Percentiles rank a stretch among this genome's conserved stretches.
Conservation (phyloP, 1,284 basidiomycete genomes). For the Heterobasidion annosum region DNA sequence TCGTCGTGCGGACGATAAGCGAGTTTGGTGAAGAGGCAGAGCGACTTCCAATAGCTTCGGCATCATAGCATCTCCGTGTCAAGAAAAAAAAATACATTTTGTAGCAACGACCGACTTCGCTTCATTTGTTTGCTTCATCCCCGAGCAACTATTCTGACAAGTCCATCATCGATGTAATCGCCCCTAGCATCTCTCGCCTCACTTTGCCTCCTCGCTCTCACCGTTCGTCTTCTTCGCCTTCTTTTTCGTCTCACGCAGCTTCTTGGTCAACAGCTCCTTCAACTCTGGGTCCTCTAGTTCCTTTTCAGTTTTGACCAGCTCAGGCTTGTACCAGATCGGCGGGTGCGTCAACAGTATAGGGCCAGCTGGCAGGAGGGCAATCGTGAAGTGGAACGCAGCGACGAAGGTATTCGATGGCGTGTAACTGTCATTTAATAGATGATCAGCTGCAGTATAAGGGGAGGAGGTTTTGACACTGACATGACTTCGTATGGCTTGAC, state of each 20-base stretch:
- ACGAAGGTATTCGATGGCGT: slow-evolving; percentile 76
- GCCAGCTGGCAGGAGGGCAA: slow-evolving; percentile 81
- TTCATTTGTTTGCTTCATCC: slow-evolving; percentile 4
- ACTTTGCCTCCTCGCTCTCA: slow-evolving; percentile 27
- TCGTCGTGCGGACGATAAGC: slow-evolving; percentile 74
- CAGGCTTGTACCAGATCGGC: slow-evolving; percentile 88
- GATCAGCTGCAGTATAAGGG: neutral
- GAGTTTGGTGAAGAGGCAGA: slow-evolving; percentile 61
- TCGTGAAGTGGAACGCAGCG: slow-evolving; percentile 93
- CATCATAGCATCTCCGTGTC: neutral
- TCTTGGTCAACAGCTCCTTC: slow-evolving; percentile 71
- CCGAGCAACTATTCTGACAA: slow-evolving; percentile 3
- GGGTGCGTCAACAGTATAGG: slow-evolving; percentile 81
- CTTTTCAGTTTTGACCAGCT: slow-evolving; percentile 84
- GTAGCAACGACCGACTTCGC: slow-evolving; percentile 1
- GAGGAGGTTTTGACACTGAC: slow-evolving; percentile 33
- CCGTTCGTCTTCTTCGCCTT: slow-evolving; percentile 71
- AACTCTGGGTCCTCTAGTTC: slow-evolving; percentile 83
- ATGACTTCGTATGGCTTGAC: slow-evolving; percentile 88
- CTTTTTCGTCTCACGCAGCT: slow-evolving; percentile 87
- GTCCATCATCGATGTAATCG: neutral
- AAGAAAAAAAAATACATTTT: neutral
- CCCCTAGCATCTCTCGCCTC: slow-evolving; percentile 1
- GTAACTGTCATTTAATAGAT: slow-evolving; percentile 38
- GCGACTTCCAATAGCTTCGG: neutral